Conservation (phyloP, 163 green algal species). For the Trebouxia gelatinosa region DNA sequence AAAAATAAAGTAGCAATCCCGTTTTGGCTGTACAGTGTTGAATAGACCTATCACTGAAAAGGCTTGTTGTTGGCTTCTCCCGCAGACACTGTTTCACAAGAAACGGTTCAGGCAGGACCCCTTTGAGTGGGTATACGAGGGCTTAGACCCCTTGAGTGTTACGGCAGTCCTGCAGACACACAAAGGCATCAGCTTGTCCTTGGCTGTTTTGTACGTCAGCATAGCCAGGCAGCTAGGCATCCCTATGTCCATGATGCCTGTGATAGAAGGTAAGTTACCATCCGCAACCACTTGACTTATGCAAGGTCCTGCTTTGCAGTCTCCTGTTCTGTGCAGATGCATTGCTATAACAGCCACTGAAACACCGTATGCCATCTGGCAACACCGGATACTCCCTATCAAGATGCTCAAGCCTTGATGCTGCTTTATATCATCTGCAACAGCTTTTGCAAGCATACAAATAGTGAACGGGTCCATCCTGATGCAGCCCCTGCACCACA, state of each 20-base stretch:
- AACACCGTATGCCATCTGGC: background rate
- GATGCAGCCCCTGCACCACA: background rate
- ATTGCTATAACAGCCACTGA: background rate
- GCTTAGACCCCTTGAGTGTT: slow-evolving; percentile 60
- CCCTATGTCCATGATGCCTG: slow-evolving; percentile 13
- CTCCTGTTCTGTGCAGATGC: background rate
- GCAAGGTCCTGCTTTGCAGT: background rate
- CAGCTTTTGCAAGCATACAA: background rate
- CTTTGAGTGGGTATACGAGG: slow-evolving; percentile 85
- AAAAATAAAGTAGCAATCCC: too few species aligned
- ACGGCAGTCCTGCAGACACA: slow-evolving; percentile 40
- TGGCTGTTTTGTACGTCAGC: slow-evolving; percentile 38
- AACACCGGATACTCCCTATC: background rate
- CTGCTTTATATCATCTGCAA: too few species aligned
- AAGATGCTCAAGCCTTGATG: background rate
- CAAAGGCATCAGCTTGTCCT: slow-evolving; percentile 49
- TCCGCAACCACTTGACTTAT: too few species aligned
- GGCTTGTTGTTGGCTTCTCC: too few species aligned
- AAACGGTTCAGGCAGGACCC: slow-evolving; percentile 33
- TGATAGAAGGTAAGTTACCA: slow-evolving; percentile 14
- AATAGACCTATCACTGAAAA: too few species aligned
- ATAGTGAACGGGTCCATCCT: background rate
- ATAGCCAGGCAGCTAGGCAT: slow-evolving; percentile 37
- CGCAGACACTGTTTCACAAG: slow-evolving; percentile 17
- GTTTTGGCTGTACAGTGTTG: too few species aligned